These are phyloP conservation scores for Cicer chorassanicum DNA, from an alignment of 306 rosid genomes.

Conservation along the genomic window DNA sequence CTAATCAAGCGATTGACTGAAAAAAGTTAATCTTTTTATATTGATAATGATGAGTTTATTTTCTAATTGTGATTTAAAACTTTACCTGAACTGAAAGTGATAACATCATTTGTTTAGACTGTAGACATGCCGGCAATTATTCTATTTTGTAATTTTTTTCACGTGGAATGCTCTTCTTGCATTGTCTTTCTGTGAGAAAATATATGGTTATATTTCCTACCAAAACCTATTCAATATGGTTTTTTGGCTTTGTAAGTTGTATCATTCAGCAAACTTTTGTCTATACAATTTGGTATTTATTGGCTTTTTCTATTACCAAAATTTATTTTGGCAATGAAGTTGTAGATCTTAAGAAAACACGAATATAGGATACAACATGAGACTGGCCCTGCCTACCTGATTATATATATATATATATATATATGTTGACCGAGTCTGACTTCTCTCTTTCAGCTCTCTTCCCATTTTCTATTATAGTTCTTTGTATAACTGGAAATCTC, in stretches of 20 bases:
- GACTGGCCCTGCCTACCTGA: constrained; percentile 7
- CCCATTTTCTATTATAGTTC: constrained; percentile 2
- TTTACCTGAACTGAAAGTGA: constrained; percentile 15
- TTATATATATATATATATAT: neutral
- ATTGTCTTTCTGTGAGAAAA: neutral
- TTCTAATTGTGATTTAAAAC: neutral
- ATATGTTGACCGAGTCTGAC: neutral
- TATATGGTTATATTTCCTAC: neutral
- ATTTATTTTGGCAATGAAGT: neutral
- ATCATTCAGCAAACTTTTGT: neutral
- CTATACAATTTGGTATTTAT: neutral
- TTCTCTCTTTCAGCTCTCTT: neutral
- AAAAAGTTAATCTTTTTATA: constrained; percentile 8
- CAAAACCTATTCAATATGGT: constrained; percentile 25
- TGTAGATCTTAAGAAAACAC: neutral
- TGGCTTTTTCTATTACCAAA: neutral
- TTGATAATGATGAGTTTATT: constrained; percentile 9
- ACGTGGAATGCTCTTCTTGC: neutral
- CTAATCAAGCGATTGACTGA: constrained; percentile 10
- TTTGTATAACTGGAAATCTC: constrained; percentile 16
- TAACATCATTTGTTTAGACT: constrained; percentile 8
- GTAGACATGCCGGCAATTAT: neutral
- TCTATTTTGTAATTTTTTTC: constrained; percentile 31
- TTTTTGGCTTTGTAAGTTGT: neutral
- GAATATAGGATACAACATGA: neutral